Conservation (phyloP, 1,284 basidiomycete species). For the Agaricales sp. region DNA sequence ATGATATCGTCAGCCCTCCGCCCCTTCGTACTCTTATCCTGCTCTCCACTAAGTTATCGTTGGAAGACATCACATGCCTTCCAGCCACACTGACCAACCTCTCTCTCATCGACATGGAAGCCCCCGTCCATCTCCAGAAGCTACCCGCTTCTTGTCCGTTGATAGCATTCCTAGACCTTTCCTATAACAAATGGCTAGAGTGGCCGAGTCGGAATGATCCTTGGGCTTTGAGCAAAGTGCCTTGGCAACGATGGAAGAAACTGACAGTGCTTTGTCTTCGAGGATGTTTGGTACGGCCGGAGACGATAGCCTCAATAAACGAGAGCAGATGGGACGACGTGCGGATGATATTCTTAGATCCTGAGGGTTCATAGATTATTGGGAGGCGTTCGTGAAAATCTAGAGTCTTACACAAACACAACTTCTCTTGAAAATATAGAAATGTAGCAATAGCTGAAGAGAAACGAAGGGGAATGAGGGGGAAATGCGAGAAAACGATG, state of each 20-base stretch:
- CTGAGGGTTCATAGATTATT: background rate
- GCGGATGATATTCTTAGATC: conserved; percentile 26
- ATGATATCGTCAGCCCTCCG: conserved; percentile 21
- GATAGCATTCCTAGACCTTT: conserved; percentile 52
- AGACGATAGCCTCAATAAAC: conserved; percentile 36
- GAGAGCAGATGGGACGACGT: conserved; percentile 55
- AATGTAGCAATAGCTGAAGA: too few relatives aligned
- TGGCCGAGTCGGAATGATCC: conserved; percentile 15
- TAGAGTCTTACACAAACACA: too few relatives aligned
- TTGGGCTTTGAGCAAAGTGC: conserved; percentile 34
- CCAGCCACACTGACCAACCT: conserved; percentile 50
- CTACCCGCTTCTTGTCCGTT: conserved; percentile 51
- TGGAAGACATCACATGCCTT: conserved; percentile 32
- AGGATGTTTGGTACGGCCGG: conserved; percentile 32
- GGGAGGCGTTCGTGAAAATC: too few relatives aligned
- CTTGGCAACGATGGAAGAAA: conserved; percentile 43
- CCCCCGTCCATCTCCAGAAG: conserved; percentile 36
- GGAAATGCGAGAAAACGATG: too few relatives aligned
- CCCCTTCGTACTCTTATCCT: conserved; percentile 20
- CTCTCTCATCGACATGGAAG: conserved; percentile 35
- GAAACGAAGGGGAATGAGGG: too few relatives aligned
- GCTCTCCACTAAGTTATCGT: conserved; percentile 14
- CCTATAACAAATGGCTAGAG: conserved; percentile 54
- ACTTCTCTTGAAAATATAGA: too few relatives aligned
- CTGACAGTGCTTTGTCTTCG: conserved; percentile 44